Percentiles rank a stretch among this genome's conserved stretches.
Conservation (phyloP, 495 filamentous ascomycete species). For the Delitschia confertaspora region DNA sequence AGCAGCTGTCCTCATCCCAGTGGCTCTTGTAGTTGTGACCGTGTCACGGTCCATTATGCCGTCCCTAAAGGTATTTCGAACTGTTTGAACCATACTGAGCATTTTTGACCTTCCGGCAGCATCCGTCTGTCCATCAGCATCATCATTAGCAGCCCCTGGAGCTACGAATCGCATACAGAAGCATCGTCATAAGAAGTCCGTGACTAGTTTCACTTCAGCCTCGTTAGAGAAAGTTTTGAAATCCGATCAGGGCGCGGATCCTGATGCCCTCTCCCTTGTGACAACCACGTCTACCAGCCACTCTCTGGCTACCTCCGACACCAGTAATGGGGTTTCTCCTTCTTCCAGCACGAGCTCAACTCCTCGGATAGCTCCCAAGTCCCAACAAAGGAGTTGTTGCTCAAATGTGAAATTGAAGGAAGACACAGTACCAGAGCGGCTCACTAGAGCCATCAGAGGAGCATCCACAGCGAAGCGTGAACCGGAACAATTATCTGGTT, state of each 20-base stretch:
- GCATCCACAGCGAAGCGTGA: not conserved
- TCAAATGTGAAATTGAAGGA: slow-evolving; percentile 2
- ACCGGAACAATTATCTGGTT: slow-evolving; percentile 7
- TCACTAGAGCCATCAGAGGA: not conserved
- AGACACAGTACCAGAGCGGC: not conserved
- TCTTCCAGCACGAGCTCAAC: slow-evolving; percentile 26
- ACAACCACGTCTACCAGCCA: slow-evolving; percentile 12
- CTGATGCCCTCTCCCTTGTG: slow-evolving; percentile 8
- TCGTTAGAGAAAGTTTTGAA: slow-evolving; percentile 21
- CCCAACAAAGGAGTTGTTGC: slow-evolving; percentile 7
- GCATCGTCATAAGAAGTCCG: slow-evolving; percentile 12
- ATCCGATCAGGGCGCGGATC: slow-evolving; percentile 13
- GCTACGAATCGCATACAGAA: slow-evolving; percentile 18
- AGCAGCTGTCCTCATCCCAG: slow-evolving; percentile 67
- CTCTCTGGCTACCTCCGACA: slow-evolving; percentile 14
- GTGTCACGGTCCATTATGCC: slow-evolving; percentile 39
- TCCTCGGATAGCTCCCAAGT: slow-evolving; percentile 15
- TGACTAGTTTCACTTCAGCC: slow-evolving; percentile 6
- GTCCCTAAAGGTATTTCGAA: slow-evolving; percentile 25
- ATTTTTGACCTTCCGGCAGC: slow-evolving; percentile 7
- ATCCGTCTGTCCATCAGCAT: slow-evolving; percentile 15
- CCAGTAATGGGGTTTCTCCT: slow-evolving; percentile 21
- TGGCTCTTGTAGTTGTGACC: slow-evolving; percentile 50
- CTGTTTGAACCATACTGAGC: not conserved
- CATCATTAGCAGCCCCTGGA: not conserved